These are phyloP conservation scores for Erysimum cheiranthoides DNA, from an alignment of 345 rosid species.

Conservation along the genomic window DNA sequence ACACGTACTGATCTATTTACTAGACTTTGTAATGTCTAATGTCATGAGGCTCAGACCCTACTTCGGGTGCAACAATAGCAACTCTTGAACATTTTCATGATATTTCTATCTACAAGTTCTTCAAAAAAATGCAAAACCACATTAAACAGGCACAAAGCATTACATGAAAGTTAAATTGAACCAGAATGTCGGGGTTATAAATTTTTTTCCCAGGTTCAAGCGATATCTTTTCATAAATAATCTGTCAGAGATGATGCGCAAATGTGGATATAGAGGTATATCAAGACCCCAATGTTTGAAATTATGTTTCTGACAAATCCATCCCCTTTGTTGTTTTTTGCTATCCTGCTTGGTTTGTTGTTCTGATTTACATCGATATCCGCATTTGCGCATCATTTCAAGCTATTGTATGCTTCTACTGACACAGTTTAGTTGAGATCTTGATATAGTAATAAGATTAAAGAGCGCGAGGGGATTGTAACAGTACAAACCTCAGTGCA, in stretches of 20 bases:
- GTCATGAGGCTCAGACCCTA: neutral
- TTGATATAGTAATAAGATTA: conserved; percentile 11
- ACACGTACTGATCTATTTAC: neutral
- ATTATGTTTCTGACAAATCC: conserved; percentile 4
- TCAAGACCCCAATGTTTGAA: conserved; percentile 13
- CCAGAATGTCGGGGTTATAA: neutral
- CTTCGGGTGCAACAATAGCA: neutral
- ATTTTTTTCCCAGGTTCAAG: neutral
- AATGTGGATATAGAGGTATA: conserved; percentile 54
- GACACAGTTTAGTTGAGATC: conserved; percentile 6
- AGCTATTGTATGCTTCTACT: conserved; percentile 21
- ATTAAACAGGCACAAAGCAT: neutral
- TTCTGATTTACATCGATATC: conserved; percentile 15
- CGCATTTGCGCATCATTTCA: conserved; percentile 8
- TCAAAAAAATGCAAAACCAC: neutral
- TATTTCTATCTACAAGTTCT: neutral
- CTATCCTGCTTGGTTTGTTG: conserved; percentile 11
- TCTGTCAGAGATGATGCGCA: conserved; percentile 50
- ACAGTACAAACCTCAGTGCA: conserved; percentile 69
- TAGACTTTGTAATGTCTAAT: neutral
- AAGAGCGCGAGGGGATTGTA: neutral
- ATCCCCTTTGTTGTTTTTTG: neutral
- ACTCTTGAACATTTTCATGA: neutral
- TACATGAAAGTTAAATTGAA: neutral
- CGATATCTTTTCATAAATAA: neutral